A percentile compares a stretch with the other conserved stretches of the same genome.
Conservation (phyloP, 345 rosid genomes). For the Euphorbia lathyris region DNA sequence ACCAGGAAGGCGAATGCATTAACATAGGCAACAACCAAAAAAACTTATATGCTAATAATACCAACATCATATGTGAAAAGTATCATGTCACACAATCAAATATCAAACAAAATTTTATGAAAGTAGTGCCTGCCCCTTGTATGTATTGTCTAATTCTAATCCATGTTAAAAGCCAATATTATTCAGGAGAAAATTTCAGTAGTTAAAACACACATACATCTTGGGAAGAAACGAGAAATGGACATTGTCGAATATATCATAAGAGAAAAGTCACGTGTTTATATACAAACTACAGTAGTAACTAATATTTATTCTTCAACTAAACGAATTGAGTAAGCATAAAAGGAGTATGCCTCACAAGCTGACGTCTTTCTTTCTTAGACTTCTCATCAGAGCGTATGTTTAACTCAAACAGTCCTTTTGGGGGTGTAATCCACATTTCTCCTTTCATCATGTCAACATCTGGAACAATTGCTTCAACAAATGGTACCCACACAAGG, state of each 20-base stretch:
- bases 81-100: background rate
- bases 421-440: conserved; percentile 80
- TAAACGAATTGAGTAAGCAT: conserved; percentile 27
- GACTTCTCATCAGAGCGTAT: conserved; percentile 60
- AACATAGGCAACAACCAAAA: background rate
- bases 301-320: conserved; percentile 8
- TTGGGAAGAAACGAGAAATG: background rate
- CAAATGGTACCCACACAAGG: conserved; percentile 86
- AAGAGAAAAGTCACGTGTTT: background rate
- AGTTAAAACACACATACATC: background rate
- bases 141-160: background rate
- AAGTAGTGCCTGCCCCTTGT: background rate
- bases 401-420: conserved; percentile 84
- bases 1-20: background rate
- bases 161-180: background rate
- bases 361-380: conserved; percentile 92
- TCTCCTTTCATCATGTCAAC: conserved; percentile 64
- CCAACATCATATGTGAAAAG: background rate
- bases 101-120: background rate
- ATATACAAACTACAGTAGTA: background rate
- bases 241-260: background rate
- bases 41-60: background rate
- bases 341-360: conserved; percentile 74
- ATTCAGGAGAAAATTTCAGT: background rate
- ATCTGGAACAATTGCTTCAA: conserved; percentile 80